Conservation (phyloP, 768 basidiomycete species). For the Tricholoma matsutake region DNA sequence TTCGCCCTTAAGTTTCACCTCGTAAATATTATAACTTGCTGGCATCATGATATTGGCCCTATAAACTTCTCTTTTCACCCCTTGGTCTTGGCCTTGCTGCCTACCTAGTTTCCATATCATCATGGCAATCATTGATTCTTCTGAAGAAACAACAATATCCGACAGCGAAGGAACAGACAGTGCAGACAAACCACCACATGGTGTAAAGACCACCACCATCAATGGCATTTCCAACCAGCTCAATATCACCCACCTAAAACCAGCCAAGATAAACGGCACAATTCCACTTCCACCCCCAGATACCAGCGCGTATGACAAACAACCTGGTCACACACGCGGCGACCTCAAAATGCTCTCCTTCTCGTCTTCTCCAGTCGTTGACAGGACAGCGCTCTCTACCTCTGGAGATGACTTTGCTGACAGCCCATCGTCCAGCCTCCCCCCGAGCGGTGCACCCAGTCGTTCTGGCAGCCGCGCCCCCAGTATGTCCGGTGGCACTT, state of each 20-base stretch:
- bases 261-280: constrained; percentile 14
- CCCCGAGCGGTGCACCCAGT: constrained; percentile 50
- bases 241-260: constrained; percentile 18
- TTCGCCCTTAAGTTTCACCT: background rate
- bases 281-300: constrained; percentile 55
- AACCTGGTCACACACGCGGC: constrained; percentile 46
- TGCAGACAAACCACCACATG: constrained; percentile 58
- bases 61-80: constrained; percentile 28
- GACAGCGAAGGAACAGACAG: constrained; percentile 58
- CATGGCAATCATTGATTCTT: constrained; percentile 45
- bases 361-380: constrained; percentile 36
- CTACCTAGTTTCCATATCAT: constrained; percentile 28
- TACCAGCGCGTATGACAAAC: constrained; percentile 43
- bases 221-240: constrained; percentile 23
- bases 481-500: constrained; percentile 43
- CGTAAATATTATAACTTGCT: background rate
- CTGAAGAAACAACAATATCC: constrained; percentile 48
- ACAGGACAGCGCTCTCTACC: constrained; percentile 34
- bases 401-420: constrained; percentile 56
- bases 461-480: constrained; percentile 50
- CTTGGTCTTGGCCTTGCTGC: constrained; percentile 24
- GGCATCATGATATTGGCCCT: constrained; percentile 42
- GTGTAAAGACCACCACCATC: background rate
- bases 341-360: constrained; percentile 42
- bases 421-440: constrained; percentile 56